Percentiles rank a stretch among this genome's conserved stretches.
phyloP scores from a whole-genome alignment of 2,329 filamentous ascomycete genomes.

The Sporothrix curviconia region DNA sequence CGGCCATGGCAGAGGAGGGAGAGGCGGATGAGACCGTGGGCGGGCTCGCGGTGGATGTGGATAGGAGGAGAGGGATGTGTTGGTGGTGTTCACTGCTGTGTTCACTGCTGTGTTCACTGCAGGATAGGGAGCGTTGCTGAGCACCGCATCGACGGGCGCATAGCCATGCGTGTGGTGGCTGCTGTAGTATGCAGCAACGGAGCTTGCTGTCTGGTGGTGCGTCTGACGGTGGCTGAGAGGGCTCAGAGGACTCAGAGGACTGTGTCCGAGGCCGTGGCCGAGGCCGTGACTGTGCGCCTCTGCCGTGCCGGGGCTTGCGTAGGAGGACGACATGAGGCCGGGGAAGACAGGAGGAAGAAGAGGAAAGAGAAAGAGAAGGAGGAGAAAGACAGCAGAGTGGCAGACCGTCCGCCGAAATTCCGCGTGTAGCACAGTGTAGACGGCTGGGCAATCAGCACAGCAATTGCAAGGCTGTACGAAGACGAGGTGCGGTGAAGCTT shows the following conservation, averaged over 20 bases:
- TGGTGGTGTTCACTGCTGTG: too few relatives aligned
- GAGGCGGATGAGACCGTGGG: not conserved
- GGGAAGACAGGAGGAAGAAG: not conserved
- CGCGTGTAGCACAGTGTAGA: not conserved
- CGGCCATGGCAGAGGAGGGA: not conserved
- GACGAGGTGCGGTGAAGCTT: not conserved
- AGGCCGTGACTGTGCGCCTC: not conserved
- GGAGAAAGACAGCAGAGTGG: not conserved
- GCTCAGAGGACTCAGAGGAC: not conserved
- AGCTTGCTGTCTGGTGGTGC: not conserved
- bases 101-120: too few relatives aligned
- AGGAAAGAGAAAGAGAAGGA: not conserved
- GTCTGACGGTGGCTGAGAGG: not conserved
- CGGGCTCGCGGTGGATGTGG: not conserved
- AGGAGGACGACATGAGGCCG: not conserved
- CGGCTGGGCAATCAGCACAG: not conserved
- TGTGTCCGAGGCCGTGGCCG: not conserved
- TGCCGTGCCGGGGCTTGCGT: not conserved
- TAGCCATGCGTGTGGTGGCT: not conserved
- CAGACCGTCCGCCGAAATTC: not conserved
- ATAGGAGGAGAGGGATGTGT: not conserved
- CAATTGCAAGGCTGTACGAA: not conserved
- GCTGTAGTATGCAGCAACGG: slow-evolving; percentile 1
- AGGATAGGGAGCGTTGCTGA: too few relatives aligned
- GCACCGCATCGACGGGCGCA: not conserved